Evolutionary conservation across 441 rosid genomes (phyloP), one percentile per base, ranked within the genome.

Genomic region (Oxalis stricta): DNA sequence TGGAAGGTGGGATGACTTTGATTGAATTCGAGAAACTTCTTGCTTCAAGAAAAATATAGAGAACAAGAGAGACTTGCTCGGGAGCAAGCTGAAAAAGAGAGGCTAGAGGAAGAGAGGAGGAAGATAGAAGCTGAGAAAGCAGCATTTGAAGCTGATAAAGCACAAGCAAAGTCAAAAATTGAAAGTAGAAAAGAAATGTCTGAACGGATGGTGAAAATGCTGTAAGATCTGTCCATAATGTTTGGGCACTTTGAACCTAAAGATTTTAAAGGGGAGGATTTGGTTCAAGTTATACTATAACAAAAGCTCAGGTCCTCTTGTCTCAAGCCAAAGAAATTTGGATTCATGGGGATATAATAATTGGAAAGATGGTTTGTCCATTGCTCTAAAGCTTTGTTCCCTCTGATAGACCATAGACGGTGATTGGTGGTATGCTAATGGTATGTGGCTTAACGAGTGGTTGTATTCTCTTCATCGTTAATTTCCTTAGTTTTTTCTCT

Each of bases 361-460:
- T 40, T 89, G 98, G 98, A 68, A 16, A 49, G 60, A 69, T 52
- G 94, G 94, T 28, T 52, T 89, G 61, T 68, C 84, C 47, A 66
- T 89, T 26, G 58, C 46, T 29, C 79, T 61, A 60, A 73, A 53
- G 65, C 83, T 85, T n/a, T 58, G 75, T 66, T 30, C 61, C 44
- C 34, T 53, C 63, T 41, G 70, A 66, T 49, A 56, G 62, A 60
- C n/a, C n/a, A 71, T 64, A 68, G 77, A 48, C 22, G 72, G 68
- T 37, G 82, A 82, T 56, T 89, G 98, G 98, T 82, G 96, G 85
- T 76, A 60, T 38, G 82, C 77, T 48, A 73, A 78, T 55, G 81
- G 98, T 89, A 76, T 11, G 54, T 38, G 11, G 31, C 8, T 21
- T n/a, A n/a, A n/a, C n/a, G 31, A 6, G 31, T 26, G 8, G 2